A percentile compares a stretch with the other conserved stretches of the same genome.
Evolutionary conservation across 1,139 yeast species (phyloP).

Genomic region (Kodamaea arcana): DNA sequence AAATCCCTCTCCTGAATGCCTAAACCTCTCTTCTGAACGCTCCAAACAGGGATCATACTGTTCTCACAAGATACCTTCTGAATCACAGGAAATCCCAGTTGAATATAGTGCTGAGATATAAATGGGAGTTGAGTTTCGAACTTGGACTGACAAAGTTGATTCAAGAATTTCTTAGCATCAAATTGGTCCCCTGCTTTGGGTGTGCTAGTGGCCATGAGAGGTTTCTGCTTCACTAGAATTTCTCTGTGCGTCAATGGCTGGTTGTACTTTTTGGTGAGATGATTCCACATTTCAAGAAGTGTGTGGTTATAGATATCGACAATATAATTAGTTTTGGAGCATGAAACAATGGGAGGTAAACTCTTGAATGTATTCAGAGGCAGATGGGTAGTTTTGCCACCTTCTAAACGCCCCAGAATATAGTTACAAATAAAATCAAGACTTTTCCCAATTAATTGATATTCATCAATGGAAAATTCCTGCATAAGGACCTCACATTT

Average conservation of each 20-base stretch:
- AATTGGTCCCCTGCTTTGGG: not conserved
- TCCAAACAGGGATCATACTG: conserved; percentile 1
- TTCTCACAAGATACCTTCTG: not conserved
- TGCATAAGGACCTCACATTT: conserved; percentile 1
- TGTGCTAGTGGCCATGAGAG: not conserved
- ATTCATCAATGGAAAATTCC: conserved; percentile 3
- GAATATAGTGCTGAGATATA: conserved; percentile 1
- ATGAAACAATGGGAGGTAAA: too few species aligned
- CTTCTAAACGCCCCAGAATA: too few species aligned
- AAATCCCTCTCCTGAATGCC: not conserved
- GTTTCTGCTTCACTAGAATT: not conserved
- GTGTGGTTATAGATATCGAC: conserved; percentile 4
- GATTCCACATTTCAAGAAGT: conserved; percentile 3
- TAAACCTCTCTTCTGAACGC: not conserved
- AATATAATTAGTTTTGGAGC: too few species aligned
- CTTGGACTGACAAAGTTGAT: conserved; percentile 3
- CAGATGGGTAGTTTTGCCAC: too few species aligned
- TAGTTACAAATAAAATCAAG: conserved; percentile 6
- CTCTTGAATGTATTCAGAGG: too few species aligned
- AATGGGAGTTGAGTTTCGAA: conserved; percentile 6
- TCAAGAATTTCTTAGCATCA: conserved; percentile 4
- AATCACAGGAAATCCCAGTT: not conserved
- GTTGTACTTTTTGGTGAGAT: not conserved
- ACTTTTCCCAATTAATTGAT: conserved; percentile 5
- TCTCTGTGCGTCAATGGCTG: conserved; percentile 1